Evolutionary conservation across 345 rosid species (phyloP), one percentile per base, ranked within the genome.

Genomic region (Pugionium cornutum): DNA sequence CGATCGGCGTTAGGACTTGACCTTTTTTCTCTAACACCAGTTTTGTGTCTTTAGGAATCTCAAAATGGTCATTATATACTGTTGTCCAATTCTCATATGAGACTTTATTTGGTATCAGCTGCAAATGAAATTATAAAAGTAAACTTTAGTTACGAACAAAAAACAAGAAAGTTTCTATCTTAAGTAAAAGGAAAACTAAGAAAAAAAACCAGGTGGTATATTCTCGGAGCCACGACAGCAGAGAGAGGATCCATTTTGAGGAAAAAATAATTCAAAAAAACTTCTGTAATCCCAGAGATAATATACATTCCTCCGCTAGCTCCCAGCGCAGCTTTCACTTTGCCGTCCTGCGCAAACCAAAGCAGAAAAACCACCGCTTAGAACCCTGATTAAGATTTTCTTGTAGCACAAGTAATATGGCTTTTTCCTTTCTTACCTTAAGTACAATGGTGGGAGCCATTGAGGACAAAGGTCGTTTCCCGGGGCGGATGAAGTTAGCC

Each of bases 41-140:
- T 77, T 79, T 78, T 4, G 57, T 75, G 4, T 67, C 47, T 27
- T 32, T 70, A 1, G 84, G 77, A 39, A 83, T 58, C 69, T 82
- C 86, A 48, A 80, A 79, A 67, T 77, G 83, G 45, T 80, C 88
- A 4, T 70, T 56, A 1, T 25, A 69, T 35, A 75, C 66, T 1
- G 82, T 68, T 5, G 91, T 86, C 91, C 89, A 86, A 7, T 83
- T 78, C 80, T 86, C 86, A 39, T 78, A 83, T 4, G 6, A 26
- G 34, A 79, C 72, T 4, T 9, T 6, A 37, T 86, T 82, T 4
- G 89, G 91, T 63, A 77, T 75, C 59, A 80, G 39, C 89, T 83
- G 75, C 59, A 44, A 55, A 11, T 55, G 58, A 51, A 10, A 40
- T 51, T 25, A 31, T 5, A 49, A 68, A 40, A 40, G 3, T 4